phyloP scores from a whole-genome alignment of 2,329 filamentous ascomycete species.

The Blastomyces percursus region DNA sequence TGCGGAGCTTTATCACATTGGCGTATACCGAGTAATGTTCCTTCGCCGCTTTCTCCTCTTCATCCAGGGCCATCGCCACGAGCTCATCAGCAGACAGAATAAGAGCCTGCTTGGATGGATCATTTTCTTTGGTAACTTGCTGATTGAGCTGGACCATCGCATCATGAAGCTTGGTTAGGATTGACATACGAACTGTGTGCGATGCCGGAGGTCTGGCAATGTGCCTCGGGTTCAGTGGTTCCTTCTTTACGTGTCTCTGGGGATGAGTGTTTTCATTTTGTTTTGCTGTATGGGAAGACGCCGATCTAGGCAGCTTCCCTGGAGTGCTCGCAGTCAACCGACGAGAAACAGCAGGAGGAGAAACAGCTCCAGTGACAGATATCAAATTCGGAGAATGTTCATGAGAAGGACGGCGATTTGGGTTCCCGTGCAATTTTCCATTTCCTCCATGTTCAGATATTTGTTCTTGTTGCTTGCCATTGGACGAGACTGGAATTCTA shows the following conservation, averaged over 20 bases:
- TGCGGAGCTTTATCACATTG: constrained; percentile 72
- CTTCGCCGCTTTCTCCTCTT: constrained; percentile 64
- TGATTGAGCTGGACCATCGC: constrained; percentile 34
- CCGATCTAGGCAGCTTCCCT: background rate
- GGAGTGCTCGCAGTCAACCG: constrained; percentile 1
- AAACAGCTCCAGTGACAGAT: constrained; percentile 19
- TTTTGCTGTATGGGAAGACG: background rate
- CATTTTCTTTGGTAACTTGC: constrained; percentile 25
- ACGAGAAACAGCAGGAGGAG: constrained; percentile 21
- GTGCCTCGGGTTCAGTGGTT: constrained; percentile 37
- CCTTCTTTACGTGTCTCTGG: constrained; percentile 26
- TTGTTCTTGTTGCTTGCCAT: background rate
- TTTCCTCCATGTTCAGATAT: background rate
- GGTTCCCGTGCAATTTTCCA: background rate
- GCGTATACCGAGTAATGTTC: constrained; percentile 61
- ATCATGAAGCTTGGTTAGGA: constrained; percentile 36
- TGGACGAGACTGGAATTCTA: background rate
- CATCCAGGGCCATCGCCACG: constrained; percentile 39
- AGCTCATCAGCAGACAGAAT: constrained; percentile 35
- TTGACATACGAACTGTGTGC: constrained; percentile 31
- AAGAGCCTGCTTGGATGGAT: constrained; percentile 23
- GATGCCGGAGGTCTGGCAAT: constrained; percentile 34
- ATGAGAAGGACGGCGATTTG: constrained; percentile 11
- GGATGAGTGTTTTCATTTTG: background rate
- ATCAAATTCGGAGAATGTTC: constrained; percentile 13